A percentile compares a stretch with the other conserved stretches of the same genome.
phyloP scores from a whole-genome alignment of 164 flowering plant genomes.

The Aristolochia californica region DNA sequence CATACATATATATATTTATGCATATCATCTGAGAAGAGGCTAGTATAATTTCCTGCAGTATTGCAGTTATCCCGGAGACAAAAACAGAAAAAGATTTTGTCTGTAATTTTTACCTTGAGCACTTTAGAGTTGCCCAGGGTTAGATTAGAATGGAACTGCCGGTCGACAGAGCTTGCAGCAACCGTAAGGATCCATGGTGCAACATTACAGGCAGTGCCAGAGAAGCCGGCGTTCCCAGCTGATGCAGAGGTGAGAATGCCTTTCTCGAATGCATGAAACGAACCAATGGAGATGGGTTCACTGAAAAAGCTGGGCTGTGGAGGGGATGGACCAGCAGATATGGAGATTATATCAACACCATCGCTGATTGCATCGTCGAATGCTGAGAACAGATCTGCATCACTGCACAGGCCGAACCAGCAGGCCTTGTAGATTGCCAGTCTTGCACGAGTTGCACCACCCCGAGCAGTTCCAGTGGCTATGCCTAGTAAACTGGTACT shows the following conservation, averaged over 20 bases:
- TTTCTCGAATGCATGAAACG: slow-evolving; percentile 14
- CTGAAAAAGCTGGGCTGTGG: slow-evolving; percentile 1
- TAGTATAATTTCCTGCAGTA: too few species aligned
- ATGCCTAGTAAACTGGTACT: slow-evolving; percentile 49
- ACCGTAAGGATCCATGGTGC: slow-evolving; percentile 22
- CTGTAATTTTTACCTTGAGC: slow-evolving; percentile 6
- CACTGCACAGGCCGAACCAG: slow-evolving; percentile 16
- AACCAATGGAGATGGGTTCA: slow-evolving; percentile 12
- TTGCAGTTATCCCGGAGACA: too few species aligned
- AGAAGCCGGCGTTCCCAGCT: slow-evolving; percentile 15
- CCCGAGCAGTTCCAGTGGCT: slow-evolving; percentile 59
- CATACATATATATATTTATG: neutral
- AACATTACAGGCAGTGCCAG: neutral
- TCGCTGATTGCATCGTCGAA: slow-evolving; percentile 19
- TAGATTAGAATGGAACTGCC: slow-evolving; percentile 10
- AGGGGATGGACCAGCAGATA: slow-evolving; percentile 2
- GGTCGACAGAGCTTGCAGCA: slow-evolving; percentile 13
- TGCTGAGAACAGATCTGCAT: slow-evolving; percentile 13
- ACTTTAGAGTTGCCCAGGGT: slow-evolving; percentile 17
- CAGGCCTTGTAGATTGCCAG: slow-evolving; percentile 62
- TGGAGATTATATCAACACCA: slow-evolving; percentile 18
- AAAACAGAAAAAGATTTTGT: too few species aligned
- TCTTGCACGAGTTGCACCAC: slow-evolving; percentile 58
- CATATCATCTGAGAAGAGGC: neutral
- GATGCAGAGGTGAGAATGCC: slow-evolving; percentile 15